Evolutionary conservation across 768 basidiomycete species (phyloP).

Genomic region (Agaricus subrufescens): DNA sequence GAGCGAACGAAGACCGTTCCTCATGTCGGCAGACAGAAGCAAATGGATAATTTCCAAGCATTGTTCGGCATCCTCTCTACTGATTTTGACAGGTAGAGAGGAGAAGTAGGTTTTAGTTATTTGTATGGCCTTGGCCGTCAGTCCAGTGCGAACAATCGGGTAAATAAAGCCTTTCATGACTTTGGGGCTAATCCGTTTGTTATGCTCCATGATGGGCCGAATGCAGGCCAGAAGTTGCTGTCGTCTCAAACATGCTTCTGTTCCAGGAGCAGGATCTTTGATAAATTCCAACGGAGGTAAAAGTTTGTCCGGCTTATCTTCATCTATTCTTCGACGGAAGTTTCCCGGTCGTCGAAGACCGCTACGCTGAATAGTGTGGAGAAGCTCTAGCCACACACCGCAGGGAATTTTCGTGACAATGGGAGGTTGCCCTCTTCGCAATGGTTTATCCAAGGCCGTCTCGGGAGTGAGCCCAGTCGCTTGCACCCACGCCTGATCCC

Average conservation of each 20-base stretch:
- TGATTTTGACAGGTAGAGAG: conserved; percentile 39
- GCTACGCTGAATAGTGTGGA: conserved; percentile 22
- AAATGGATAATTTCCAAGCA: conserved; percentile 56
- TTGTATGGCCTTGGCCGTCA: conserved; percentile 33
- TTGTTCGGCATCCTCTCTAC: conserved; percentile 23
- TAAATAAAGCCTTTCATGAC: conserved; percentile 24
- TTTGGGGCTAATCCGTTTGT: background rate
- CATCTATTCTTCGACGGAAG: background rate
- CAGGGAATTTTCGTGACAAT: conserved; percentile 29
- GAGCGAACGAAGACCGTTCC: conserved; percentile 36
- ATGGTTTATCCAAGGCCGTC: conserved; percentile 6
- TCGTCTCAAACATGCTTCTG: conserved; percentile 8
- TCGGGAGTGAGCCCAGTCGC: conserved; percentile 3
- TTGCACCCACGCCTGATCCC: conserved; percentile 13
- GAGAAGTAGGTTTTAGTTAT: conserved; percentile 47
- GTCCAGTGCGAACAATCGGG: conserved; percentile 38
- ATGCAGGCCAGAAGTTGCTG: conserved; percentile 15
- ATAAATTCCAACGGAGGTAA: background rate
- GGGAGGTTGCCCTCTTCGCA: conserved; percentile 3
- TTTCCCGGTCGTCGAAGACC: conserved; percentile 19
- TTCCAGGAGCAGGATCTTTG: conserved; percentile 2
- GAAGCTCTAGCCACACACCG: conserved; percentile 50
- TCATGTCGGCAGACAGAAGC: conserved; percentile 22
- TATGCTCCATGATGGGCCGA: conserved; percentile 11
- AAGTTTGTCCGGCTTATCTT: background rate